Conservation (phyloP, 495 filamentous ascomycete species). For the Schizothecium vesticola region DNA sequence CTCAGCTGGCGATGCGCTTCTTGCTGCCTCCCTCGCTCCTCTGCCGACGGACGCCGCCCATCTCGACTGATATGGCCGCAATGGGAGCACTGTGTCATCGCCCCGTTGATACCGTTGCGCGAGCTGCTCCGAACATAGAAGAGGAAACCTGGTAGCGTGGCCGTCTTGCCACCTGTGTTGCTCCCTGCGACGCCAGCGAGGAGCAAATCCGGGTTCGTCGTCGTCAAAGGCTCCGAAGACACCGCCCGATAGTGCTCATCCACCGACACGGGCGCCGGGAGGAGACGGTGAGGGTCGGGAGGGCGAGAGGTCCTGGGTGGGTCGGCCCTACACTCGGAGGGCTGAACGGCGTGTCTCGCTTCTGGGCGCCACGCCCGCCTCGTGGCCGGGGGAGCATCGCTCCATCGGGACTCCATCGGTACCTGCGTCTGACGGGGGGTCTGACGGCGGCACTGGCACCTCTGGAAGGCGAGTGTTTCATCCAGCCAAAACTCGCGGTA, state of each 20-base stretch:
- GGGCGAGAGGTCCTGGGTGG: not conserved
- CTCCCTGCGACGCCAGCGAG: not conserved
- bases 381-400: not conserved
- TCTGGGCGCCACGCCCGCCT: slow-evolving; percentile 5
- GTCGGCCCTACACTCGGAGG: not conserved
- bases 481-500: slow-evolving; percentile 3
- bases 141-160: not conserved
- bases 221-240: not conserved
- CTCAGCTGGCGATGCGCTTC: not conserved
- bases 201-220: not conserved
- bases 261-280: not conserved
- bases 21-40: not conserved
- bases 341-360: slow-evolving; percentile 1
- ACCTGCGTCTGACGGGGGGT: slow-evolving; percentile 3
- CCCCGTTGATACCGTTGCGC: not conserved
- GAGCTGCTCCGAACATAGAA: not conserved
- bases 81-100: not conserved
- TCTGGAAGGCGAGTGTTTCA: not conserved
- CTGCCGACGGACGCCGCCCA: not conserved
- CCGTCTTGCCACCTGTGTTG: not conserved
- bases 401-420: slow-evolving; percentile 1
- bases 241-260: not conserved
- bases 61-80: not conserved
- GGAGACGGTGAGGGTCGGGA: not conserved
- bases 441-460: not conserved